Conservation (phyloP, 805 yeast species). For the Suhomyces prunicola region DNA sequence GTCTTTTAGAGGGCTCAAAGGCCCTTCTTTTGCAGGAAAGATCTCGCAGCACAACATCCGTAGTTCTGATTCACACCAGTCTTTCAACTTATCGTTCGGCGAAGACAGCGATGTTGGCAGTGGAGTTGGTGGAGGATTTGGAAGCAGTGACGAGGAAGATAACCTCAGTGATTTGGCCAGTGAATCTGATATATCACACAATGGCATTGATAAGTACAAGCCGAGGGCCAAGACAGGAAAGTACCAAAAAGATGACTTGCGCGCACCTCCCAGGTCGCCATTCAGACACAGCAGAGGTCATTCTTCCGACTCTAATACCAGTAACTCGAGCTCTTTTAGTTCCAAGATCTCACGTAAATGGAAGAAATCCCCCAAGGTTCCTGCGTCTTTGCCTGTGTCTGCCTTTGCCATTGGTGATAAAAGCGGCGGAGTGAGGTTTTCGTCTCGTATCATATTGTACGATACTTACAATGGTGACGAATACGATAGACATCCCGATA, state of each 20-base stretch:
- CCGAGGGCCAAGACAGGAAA: neutral
- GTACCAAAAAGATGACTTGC: slow-evolving; percentile 2
- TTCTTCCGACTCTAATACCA: slow-evolving; percentile 22
- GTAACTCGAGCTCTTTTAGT: slow-evolving; percentile 29
- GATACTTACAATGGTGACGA: slow-evolving; percentile 81
- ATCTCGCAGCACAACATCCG: slow-evolving; percentile 27
- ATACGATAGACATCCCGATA: slow-evolving; percentile 90
- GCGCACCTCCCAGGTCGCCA: slow-evolving; percentile 16
- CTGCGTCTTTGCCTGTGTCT: neutral
- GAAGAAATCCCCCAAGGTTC: slow-evolving; percentile 18
- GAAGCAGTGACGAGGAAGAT: slow-evolving; percentile 19
- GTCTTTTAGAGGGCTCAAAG: slow-evolving; percentile 63
- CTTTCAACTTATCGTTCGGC: slow-evolving; percentile 36
- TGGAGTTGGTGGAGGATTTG: slow-evolving; percentile 41
- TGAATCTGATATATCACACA: slow-evolving; percentile 14
- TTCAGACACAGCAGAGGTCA: slow-evolving; percentile 32
- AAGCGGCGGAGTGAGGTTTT: slow-evolving; percentile 54
- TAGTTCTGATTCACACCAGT: slow-evolving; percentile 39
- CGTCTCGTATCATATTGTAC: slow-evolving; percentile 77
- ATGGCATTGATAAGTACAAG: neutral
- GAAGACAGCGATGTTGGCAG: slow-evolving; percentile 24
- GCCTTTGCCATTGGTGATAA: neutral
- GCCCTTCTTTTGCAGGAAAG: slow-evolving; percentile 51
- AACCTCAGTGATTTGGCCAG: slow-evolving; percentile 17
- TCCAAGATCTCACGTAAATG: slow-evolving; percentile 28